Conservation (phyloP, 176 grass and related monocot genomes). For the Leersia perrieri region DNA sequence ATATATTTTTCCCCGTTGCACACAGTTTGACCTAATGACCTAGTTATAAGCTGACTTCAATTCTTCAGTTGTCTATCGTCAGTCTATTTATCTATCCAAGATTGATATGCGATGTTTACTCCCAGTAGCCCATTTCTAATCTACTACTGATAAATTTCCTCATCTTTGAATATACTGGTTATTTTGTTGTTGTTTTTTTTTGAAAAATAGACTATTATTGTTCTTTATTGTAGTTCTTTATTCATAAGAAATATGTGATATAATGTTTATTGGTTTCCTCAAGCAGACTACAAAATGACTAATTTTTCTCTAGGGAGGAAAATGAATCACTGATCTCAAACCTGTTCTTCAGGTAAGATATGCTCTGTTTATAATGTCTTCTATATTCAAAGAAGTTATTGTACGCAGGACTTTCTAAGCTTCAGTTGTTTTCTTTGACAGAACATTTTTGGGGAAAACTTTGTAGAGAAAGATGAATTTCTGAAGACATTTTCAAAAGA, state of each 20-base stretch:
- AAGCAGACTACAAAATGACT: not conserved
- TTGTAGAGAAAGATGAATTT: no score
- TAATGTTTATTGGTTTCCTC: no score
- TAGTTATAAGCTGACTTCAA: not conserved
- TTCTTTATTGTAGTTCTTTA: not conserved
- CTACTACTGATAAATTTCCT: not conserved
- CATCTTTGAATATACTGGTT: slow-evolving; percentile 9
- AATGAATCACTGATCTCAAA: slow-evolving; percentile 80
- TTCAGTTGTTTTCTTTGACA: slow-evolving; percentile 31
- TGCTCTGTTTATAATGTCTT: slow-evolving; percentile 10
- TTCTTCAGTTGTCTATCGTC: not conserved
- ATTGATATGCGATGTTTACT: not conserved
- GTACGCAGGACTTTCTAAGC: slow-evolving; percentile 14
- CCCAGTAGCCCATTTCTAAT: not conserved
- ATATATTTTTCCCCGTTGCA: not conserved
- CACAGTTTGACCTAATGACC: no score
- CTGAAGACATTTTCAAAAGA: no score
- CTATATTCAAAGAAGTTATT: not conserved
- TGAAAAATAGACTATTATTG: not conserved
- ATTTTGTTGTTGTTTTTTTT: slow-evolving; percentile 7
- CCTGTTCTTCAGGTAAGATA: slow-evolving; percentile 66
- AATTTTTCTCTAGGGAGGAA: slow-evolving; percentile 63
- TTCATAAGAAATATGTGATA: no score
- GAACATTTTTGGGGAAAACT: no score
- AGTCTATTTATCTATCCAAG: not conserved